Evolutionary conservation across 768 basidiomycete genomes (phyloP).

Genomic region (Coprinopsis marcescibilis): DNA sequence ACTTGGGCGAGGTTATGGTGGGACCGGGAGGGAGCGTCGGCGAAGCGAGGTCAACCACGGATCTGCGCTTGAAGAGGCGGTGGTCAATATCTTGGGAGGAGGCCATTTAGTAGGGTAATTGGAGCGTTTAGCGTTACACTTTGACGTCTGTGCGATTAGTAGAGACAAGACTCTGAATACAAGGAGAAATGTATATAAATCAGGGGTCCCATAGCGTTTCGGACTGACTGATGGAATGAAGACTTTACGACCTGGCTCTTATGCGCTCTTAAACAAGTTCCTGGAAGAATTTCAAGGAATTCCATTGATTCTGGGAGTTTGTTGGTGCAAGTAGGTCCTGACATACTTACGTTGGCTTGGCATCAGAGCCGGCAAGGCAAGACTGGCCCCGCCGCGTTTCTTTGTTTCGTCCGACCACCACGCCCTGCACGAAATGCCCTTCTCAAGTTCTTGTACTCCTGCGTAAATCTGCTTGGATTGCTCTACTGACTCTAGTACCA

Average conservation of each 20-base stretch:
- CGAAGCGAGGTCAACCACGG: too few relatives aligned
- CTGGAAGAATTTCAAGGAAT: not conserved
- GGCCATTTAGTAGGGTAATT: constrained; percentile 6
- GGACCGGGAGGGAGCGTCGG: not conserved
- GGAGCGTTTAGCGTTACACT: not conserved
- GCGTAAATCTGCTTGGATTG: not conserved
- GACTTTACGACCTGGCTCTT: not conserved
- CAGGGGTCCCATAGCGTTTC: not conserved
- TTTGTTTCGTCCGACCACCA: not conserved
- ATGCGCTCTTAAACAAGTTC: not conserved
- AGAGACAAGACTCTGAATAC: not conserved
- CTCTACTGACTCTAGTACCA: not conserved
- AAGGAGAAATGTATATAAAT: not conserved
- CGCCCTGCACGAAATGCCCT: not conserved
- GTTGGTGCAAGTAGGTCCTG: not conserved
- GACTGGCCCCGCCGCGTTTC: not conserved
- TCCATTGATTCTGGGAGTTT: not conserved
- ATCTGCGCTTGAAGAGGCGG: not conserved
- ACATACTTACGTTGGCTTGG: not conserved
- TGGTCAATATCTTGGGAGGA: constrained; percentile 15
- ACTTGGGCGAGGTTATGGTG: not conserved
- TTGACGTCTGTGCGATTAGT: not conserved
- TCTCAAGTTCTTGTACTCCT: not conserved
- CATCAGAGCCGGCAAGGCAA: not conserved
- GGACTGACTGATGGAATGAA: not conserved